Evolutionary conservation across 2,329 filamentous ascomycete genomes (phyloP).

Genomic region (Colletotrichum sp.): DNA sequence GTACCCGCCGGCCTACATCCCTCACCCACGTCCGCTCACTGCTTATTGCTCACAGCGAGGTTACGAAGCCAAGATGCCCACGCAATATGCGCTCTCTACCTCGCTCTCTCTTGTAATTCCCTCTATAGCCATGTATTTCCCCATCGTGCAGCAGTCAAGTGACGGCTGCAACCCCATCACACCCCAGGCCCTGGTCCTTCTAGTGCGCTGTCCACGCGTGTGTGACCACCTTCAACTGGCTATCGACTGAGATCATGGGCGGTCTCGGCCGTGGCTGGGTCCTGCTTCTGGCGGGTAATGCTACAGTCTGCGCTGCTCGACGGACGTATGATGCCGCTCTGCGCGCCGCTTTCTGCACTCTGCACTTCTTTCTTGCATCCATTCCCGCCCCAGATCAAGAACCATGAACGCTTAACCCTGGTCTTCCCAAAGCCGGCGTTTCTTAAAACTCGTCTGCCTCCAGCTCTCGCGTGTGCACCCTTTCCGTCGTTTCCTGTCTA

Average conservation of each 20-base stretch:
- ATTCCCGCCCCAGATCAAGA: constrained; percentile 1
- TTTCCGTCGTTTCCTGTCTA: constrained; percentile 21
- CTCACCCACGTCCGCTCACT: constrained; percentile 6
- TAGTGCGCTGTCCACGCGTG: constrained; percentile 3
- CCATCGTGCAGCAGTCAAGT: constrained; percentile 14
- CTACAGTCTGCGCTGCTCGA: not conserved
- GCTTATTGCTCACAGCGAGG: not conserved
- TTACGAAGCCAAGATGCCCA: not conserved
- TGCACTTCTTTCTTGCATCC: constrained; percentile 20
- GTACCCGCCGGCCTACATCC: constrained; percentile 16
- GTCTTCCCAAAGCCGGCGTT: constrained; percentile 7
- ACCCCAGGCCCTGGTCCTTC: not conserved
- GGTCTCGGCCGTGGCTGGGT: constrained; percentile 37
- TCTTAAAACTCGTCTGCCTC: constrained; percentile 32
- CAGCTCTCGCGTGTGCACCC: constrained; percentile 24
- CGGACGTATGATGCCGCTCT: constrained; percentile 4
- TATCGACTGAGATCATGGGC: constrained; percentile 26
- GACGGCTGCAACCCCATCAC: not conserved
- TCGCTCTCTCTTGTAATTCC: not conserved
- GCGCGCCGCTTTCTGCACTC: constrained; percentile 3
- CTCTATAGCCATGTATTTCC: not conserved
- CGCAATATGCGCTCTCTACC: not conserved
- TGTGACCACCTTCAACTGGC: constrained; percentile 28
- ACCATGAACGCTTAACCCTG: not conserved
- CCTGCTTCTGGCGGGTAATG: constrained; percentile 21